These are phyloP conservation scores for Ogataea methanolica DNA, from an alignment of 805 yeast genomes.

Conservation along the genomic window DNA sequence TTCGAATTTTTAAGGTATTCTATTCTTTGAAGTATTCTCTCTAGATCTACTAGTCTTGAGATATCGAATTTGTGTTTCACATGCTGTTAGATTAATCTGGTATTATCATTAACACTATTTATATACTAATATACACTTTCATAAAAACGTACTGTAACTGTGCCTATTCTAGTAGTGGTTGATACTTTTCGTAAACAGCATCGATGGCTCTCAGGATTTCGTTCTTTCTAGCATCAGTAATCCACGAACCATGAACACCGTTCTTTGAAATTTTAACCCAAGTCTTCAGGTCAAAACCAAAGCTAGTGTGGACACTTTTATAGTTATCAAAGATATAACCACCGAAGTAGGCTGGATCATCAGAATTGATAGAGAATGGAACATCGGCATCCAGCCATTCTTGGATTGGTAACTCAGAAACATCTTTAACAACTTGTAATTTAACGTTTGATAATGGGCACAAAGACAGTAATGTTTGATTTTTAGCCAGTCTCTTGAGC, in stretches of 20 bases:
- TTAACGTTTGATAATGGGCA: conserved; percentile 79
- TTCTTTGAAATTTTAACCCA: conserved; percentile 65
- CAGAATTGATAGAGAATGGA: conserved; percentile 72
- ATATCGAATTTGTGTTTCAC: no score
- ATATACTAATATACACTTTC: no score
- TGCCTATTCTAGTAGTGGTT: conserved; percentile 10
- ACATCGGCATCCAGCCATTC: conserved; percentile 56
- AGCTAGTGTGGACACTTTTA: conserved; percentile 56
- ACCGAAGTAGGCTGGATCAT: conserved; percentile 81
- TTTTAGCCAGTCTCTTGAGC: conserved; percentile 50
- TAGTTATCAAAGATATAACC: conserved; percentile 81
- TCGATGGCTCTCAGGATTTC: conserved; percentile 42
- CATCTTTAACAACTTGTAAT: conserved; percentile 66
- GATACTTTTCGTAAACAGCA: conserved; percentile 29
- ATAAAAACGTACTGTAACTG: no score
- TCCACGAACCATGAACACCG: conserved; percentile 72
- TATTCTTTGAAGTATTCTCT: no score
- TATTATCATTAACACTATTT: no score
- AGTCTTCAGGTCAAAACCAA: conserved; percentile 53
- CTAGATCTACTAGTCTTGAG: no score
- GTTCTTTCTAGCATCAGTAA: conserved; percentile 50
- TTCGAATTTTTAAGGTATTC: no score
- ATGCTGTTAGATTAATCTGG: no score
- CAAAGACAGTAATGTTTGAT: conserved; percentile 56
- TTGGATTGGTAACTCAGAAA: conserved; percentile 62